Evolutionary conservation across 164 flowering plant species (phyloP).

Genomic region (Dillenia turbinata): DNA sequence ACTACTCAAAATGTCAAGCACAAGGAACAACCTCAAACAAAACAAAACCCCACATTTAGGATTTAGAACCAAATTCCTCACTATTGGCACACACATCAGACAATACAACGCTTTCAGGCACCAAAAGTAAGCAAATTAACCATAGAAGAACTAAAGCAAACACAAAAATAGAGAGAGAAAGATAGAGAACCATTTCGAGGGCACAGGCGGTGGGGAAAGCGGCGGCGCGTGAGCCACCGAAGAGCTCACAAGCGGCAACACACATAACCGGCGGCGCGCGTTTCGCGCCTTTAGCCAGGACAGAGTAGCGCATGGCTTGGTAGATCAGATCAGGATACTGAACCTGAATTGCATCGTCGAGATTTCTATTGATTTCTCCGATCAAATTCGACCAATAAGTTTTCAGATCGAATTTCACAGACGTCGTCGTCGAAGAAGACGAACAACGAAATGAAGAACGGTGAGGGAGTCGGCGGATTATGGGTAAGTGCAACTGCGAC

Average conservation of each 20-base stretch:
- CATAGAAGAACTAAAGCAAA: background rate
- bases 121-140: background rate
- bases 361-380: conserved; percentile 54
- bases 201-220: conserved; percentile 98
- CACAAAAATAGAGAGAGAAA: background rate
- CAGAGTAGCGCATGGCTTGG: conserved; percentile 82
- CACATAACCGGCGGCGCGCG: conserved; percentile 88
- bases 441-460: conserved; percentile 19
- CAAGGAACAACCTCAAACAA: no score
- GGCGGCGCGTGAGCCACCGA: conserved; percentile 71
- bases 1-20: no score
- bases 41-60: no score
- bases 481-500: no score
- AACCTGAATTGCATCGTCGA: conserved; percentile 64
- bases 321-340: conserved; percentile 66
- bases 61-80: no score
- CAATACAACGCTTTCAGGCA: no score
- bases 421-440: conserved; percentile 10
- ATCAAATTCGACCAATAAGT: conserved; percentile 65
- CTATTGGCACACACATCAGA: no score
- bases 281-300: conserved; percentile 62
- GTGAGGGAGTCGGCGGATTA: no score
- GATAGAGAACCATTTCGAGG: conserved; percentile 68
- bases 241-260: conserved; percentile 73
- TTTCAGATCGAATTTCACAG: conserved; percentile 49